A percentile compares a stretch with the other conserved stretches of the same genome.
phyloP scores from a whole-genome alignment of 148 eudicot genomes.

The Rhododendron simsii region DNA sequence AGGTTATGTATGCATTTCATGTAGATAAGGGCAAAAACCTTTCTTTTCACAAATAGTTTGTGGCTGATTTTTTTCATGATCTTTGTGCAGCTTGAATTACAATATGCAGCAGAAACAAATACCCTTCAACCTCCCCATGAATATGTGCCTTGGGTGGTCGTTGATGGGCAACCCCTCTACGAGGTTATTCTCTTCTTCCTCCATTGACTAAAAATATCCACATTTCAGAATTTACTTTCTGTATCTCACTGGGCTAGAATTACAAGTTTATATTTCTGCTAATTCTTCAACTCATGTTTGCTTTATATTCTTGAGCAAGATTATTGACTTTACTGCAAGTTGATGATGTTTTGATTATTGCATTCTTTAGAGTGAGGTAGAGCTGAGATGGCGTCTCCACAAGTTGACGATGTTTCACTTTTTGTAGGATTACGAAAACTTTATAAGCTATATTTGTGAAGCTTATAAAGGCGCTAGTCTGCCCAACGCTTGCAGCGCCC shows the following conservation, averaged over 20 bases:
- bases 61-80: background rate
- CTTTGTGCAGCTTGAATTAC: conserved; percentile 59
- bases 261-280: background rate
- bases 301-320: background rate
- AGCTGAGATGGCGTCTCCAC: background rate
- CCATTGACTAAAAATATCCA: background rate
- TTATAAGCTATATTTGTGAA: conserved; percentile 59
- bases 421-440: conserved; percentile 54
- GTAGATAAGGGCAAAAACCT: background rate
- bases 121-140: conserved; percentile 67
- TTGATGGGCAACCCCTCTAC: conserved; percentile 69
- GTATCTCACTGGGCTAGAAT: background rate
- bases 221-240: background rate
- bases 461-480: conserved; percentile 54
- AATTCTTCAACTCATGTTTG: background rate
- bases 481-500: conserved; percentile 47
- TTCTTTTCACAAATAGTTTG: background rate
- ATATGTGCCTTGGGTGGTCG: conserved; percentile 90
- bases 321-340: background rate
- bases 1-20: background rate
- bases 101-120: conserved; percentile 57
- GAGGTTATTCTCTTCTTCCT: conserved; percentile 42
- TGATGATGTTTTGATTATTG: background rate
- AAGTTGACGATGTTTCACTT: background rate
- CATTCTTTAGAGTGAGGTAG: background rate